A percentile compares a stretch with the other conserved stretches of the same genome.
Evolutionary conservation across 805 yeast species (phyloP).

Genomic region (Candida andamanensis): DNA sequence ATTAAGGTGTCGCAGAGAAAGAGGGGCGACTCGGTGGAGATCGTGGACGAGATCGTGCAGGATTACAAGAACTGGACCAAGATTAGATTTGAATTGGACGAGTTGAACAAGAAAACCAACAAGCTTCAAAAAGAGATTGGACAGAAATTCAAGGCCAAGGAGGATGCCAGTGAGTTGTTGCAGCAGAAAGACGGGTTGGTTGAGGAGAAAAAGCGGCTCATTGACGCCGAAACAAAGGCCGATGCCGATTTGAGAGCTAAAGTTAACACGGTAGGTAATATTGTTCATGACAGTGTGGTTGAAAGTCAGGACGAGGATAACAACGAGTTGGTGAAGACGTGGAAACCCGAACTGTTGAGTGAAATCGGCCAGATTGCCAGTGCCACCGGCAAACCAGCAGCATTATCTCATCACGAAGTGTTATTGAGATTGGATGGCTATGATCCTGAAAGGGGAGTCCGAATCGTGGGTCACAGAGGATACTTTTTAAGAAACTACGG

Average conservation of each 20-base stretch:
- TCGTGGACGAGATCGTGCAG: conserved; percentile 90
- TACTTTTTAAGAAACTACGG: conserved; percentile 93
- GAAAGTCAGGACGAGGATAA: conserved; percentile 84
- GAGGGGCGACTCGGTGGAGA: conserved; percentile 90
- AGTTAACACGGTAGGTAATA: conserved; percentile 88
- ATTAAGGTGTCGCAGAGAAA: conserved; percentile 87
- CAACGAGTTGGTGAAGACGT: conserved; percentile 79
- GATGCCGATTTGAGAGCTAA: conserved; percentile 71
- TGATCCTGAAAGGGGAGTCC: conserved; percentile 98
- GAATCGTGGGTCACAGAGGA: conserved; percentile 97
- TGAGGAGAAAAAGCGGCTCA: conserved; percentile 62
- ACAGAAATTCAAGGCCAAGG: conserved; percentile 86
- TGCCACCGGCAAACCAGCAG: conserved; percentile 71
- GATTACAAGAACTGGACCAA: conserved; percentile 92
- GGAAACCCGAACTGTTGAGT: conserved; percentile 73
- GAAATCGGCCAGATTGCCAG: conserved; percentile 63
- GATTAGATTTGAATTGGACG: conserved; percentile 78
- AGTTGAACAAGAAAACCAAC: conserved; percentile 81
- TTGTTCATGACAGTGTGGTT: conserved; percentile 89
- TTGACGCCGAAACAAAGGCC: conserved; percentile 69
- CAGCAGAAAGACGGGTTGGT: conserved; percentile 74
- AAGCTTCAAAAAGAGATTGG: conserved; percentile 92
- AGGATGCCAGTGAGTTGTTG: conserved; percentile 82
- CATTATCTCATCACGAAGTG: conserved; percentile 91
- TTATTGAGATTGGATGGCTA: conserved; percentile 92